A percentile compares a stretch with the other conserved stretches of the same genome.
phyloP scores from a whole-genome alignment of 768 basidiomycete genomes.

The Lactarius akahatsu region DNA sequence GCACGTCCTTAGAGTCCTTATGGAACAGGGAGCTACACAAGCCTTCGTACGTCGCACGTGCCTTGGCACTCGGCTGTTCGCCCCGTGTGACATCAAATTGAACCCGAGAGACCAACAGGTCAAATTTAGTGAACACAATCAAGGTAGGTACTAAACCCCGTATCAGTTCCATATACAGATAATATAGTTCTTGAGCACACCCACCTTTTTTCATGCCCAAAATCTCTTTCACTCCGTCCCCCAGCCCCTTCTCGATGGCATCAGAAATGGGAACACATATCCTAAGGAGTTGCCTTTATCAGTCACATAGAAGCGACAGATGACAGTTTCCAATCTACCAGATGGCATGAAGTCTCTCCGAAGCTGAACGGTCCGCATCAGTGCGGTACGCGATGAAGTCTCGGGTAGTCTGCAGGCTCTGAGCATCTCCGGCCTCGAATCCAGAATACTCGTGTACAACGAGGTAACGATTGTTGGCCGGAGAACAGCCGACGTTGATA shows the following conservation, averaged over 20 bases:
- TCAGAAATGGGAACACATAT: slow-evolving; percentile 4
- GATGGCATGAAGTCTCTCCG: slow-evolving; percentile 17
- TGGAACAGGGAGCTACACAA: not conserved
- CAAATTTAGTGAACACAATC: slow-evolving; percentile 12
- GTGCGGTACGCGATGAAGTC: not conserved
- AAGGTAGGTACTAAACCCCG: slow-evolving; percentile 10
- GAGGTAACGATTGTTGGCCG: slow-evolving; percentile 3
- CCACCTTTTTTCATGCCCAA: too few relatives aligned
- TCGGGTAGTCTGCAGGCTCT: not conserved
- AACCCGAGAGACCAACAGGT: not conserved
- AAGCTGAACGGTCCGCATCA: not conserved
- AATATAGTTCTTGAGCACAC: too few relatives aligned
- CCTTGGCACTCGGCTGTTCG: not conserved
- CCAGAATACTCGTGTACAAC: slow-evolving; percentile 10
- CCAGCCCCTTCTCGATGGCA: too few relatives aligned
- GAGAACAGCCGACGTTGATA: not conserved
- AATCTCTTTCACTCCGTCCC: too few relatives aligned
- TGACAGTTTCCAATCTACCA: slow-evolving; percentile 2
- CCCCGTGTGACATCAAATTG: not conserved
- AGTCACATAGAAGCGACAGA: not conserved
- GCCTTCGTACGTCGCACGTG: not conserved
- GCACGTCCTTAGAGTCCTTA: not conserved
- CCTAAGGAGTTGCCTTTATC: slow-evolving; percentile 5
- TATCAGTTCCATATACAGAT: not conserved
- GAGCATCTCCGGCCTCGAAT: not conserved